Base-by-base conservation (phyloP, 495 filamentous ascomycete genomes). In the Hypoxylon subgilvum region DNA sequence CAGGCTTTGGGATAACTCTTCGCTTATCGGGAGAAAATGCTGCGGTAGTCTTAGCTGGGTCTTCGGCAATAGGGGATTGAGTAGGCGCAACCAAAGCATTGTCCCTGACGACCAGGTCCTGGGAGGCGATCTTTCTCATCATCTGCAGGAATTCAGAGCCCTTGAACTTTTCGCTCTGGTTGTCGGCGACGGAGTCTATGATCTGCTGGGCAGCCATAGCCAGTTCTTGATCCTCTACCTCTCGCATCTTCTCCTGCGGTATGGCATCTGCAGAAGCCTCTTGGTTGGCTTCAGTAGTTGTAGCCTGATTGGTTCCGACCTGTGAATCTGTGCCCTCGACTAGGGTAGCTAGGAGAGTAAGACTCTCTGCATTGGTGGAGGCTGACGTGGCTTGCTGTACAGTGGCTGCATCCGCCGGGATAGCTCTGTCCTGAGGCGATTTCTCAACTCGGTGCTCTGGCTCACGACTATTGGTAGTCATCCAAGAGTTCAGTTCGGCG, bases 101-200 rank as follows among this genome's bases (percentile, higher is more conserved):
- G 25, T 70, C 72, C 1, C 74, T 62, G 4, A 78, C 71, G 2
- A 73, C 71, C 9, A 79, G 57, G 43, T 79, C 67, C 22, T 47
- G 45, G 42, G 69, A 65, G 4, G 67, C 72, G 27, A 79, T 72
- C 28, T 68, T 69, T 21, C 71, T 69, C 77, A 79, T 78, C 18
- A 79, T 59, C 30, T 68, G 54, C 0, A 79, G 32, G 39, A 79
- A 79, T 10, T 61, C 58, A 6, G 77, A 79, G 22, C 76, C 71
- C 42, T 69, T 73, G 51, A 79, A 78, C 50, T 78, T 79, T 6
- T 72, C 68, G 0, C 69, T 71, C 23, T 65, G 34, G 50, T 77
- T 73, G 41, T 64, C 65, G 6, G 68, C 47, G 6, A 79, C 69
- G 2, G 71, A 70, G 30, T 66, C 45, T 19, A 79, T 52, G 22